Percentiles rank a stretch among this genome's conserved stretches.
Evolutionary conservation across 805 yeast genomes (phyloP).

Genomic region (Starmerella scarabaei): DNA sequence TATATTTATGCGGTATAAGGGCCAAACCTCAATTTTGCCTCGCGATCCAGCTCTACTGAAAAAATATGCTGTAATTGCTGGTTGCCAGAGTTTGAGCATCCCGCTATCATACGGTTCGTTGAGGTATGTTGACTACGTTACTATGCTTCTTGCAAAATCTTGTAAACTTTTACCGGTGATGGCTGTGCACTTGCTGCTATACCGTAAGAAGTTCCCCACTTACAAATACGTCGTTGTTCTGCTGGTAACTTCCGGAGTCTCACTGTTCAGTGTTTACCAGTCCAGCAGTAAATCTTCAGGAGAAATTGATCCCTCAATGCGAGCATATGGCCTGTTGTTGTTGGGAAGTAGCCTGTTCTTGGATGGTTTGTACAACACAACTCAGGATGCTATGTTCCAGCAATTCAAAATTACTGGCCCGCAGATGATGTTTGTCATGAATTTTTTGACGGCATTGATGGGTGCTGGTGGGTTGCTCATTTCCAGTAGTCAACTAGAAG

Average conservation of each 20-base stretch:
- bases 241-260: constrained; percentile 73
- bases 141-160: constrained; percentile 75
- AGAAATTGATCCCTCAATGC: constrained; percentile 24
- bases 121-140: constrained; percentile 72
- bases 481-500: constrained; percentile 44
- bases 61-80: constrained; percentile 25
- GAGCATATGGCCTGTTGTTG: constrained; percentile 45
- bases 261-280: constrained; percentile 50
- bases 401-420: constrained; percentile 56
- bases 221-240: constrained; percentile 69
- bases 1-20: constrained; percentile 35
- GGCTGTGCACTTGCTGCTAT: constrained; percentile 60
- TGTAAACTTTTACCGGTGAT: constrained; percentile 93
- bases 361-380: constrained; percentile 87
- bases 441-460: constrained; percentile 33
- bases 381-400: constrained; percentile 76
- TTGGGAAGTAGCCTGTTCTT: constrained; percentile 53
- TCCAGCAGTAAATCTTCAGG: constrained; percentile 22
- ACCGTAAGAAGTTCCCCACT: constrained; percentile 55
- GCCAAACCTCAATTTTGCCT: constrained; percentile 13
- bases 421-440: constrained; percentile 68
- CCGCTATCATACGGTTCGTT: constrained; percentile 74
- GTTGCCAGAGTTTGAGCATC: constrained; percentile 64
- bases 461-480: constrained; percentile 28
- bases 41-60: constrained; percentile 12